Evolutionary conservation across 2,329 filamentous ascomycete species (phyloP), one percentile per base, ranked within the genome.

Genomic region (Microdochium paspali): DNA sequence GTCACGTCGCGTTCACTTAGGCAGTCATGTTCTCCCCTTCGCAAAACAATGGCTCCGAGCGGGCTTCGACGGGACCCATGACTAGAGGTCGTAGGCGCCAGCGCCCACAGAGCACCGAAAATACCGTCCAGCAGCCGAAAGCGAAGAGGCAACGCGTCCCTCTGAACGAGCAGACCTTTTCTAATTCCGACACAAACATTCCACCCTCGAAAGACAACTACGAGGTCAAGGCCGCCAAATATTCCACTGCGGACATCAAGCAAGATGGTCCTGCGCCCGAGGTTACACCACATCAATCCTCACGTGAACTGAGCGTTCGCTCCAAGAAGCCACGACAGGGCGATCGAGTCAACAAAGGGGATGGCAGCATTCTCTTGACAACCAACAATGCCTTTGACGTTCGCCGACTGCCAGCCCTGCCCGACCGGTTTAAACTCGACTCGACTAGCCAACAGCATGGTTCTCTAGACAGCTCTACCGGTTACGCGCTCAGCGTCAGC

Each of bases 351-450:
- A 73, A 70, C 56, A 87, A 85, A 61, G 82, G 81, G 44, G 84
- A 88, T 59, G 79, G 81, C 26, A 83, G 79, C 46, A 30, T n/a
- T 46, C 46, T 53, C 10, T 51, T 94, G 86, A 88, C 87, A 32
- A 88, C 82, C 60, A 95, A 87, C 59, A 82, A 84, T 61, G 87
- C 87, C 53, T 96, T 93, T 63, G 85, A 79, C 40, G 87, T 95
- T 52, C 87, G 85, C 66, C 90, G 90, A 64, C 76, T 96, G 26
- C 87, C 87, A 49, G 83, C 86, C 47, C 76, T 94, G 23, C 90
- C 91, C 44, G 84, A 90, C 58, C 80, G 82, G 58, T 78, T 95
- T 52, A 81, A 83, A 54, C 69, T 78, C 54, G 77, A 83, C 58
- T 73, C 78, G 49, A 72, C 74, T 61, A 83, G 69, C 50, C 74